phyloP scores from a whole-genome alignment of 768 basidiomycete genomes.

The Collybia nuda region DNA sequence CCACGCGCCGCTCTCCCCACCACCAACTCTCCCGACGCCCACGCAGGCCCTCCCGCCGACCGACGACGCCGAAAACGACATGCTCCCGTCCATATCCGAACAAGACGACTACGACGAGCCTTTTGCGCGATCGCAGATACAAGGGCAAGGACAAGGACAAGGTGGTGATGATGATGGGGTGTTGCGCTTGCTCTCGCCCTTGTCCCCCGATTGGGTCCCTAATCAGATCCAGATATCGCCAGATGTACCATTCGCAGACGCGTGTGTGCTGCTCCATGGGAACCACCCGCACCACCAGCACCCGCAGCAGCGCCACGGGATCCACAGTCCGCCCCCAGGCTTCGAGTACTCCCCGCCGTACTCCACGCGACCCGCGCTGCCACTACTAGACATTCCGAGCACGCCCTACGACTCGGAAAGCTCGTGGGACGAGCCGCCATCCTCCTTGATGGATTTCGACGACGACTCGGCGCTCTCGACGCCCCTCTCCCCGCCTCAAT shows the following conservation, averaged over 20 bases:
- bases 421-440: slow-evolving; percentile 4
- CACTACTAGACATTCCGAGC: slow-evolving; percentile 14
- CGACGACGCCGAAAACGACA: slow-evolving; percentile 25
- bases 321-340: no score
- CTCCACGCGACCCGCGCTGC: slow-evolving; percentile 12
- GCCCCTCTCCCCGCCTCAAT: slow-evolving; percentile 17
- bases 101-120: slow-evolving; percentile 7
- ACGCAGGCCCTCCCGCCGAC: slow-evolving; percentile 35
- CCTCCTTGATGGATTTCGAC: slow-evolving; percentile 9
- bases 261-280: neutral
- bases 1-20: slow-evolving; percentile 37
- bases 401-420: slow-evolving; percentile 5
- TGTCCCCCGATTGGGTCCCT: slow-evolving; percentile 16
- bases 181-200: slow-evolving; percentile 10
- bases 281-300: no score
- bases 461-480: slow-evolving; percentile 17
- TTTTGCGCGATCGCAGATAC: no score
- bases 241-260: slow-evolving; percentile 3
- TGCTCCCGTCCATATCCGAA: slow-evolving; percentile 6
- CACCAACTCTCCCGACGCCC: slow-evolving; percentile 37
- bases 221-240: slow-evolving; percentile 5
- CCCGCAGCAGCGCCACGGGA: no score
- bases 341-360: no score
- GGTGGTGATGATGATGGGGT: neutral
- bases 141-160: no score